A percentile compares a stretch with the other conserved stretches of the same genome.
phyloP scores from a whole-genome alignment of 441 rosid genomes.

The Pelargonium myrrhifolium region DNA sequence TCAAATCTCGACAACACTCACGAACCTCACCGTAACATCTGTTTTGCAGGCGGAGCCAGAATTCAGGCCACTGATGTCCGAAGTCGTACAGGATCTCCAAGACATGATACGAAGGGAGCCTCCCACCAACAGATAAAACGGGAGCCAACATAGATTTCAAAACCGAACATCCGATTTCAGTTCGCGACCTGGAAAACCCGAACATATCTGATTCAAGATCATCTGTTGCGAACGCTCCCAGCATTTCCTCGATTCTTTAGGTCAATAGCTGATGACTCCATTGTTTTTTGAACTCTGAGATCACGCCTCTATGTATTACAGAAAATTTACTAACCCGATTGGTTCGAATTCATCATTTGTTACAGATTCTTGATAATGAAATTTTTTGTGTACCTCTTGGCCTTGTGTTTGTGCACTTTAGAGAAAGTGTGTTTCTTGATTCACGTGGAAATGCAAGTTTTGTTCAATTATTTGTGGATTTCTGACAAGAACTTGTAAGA shows the following conservation, averaged over 20 bases:
- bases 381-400: constrained; percentile 20
- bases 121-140: constrained; percentile 36
- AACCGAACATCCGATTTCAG: constrained; percentile 16
- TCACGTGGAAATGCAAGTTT: no score
- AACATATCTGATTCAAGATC: constrained; percentile 7
- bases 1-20: neutral
- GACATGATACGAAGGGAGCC: constrained; percentile 73
- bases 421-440: no score
- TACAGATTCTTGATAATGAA: constrained; percentile 29
- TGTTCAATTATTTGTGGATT: no score
- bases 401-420: neutral
- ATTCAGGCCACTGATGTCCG: constrained; percentile 83
- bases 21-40: constrained; percentile 6
- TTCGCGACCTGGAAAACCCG: constrained; percentile 16
- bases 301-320: constrained; percentile 12
- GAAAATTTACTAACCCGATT: constrained; percentile 27
- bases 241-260: constrained; percentile 14
- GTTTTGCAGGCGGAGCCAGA: constrained; percentile 62
- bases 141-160: constrained; percentile 23
- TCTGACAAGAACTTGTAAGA: no score
- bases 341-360: constrained; percentile 27
- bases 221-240: no score
- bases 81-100: constrained; percentile 82
- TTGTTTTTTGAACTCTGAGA: constrained; percentile 20
- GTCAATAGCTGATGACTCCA: constrained; percentile 20